phyloP scores from a whole-genome alignment of 192 early-diverging fungal species.

The Spizellomyces sp. region DNA sequence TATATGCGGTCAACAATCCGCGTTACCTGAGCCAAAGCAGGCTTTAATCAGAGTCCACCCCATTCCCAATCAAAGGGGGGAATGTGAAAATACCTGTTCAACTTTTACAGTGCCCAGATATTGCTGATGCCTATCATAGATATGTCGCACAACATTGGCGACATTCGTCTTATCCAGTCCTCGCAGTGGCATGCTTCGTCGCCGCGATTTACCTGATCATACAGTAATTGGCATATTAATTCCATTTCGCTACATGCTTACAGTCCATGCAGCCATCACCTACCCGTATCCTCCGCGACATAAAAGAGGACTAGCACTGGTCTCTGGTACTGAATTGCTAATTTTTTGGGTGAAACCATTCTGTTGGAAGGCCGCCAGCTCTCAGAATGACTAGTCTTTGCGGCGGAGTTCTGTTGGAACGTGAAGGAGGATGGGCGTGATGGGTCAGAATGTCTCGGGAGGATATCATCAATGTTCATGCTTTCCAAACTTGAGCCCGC shows the following conservation, averaged over 20 bases:
- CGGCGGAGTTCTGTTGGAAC: too few species aligned
- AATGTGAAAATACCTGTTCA: neutral
- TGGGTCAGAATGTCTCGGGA: too few species aligned
- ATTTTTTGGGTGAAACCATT: neutral
- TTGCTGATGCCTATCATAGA: constrained; percentile 23
- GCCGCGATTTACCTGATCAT: constrained; percentile 1
- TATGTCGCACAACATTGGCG: constrained; percentile 20
- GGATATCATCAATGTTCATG: neutral
- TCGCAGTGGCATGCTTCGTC: constrained; percentile 38
- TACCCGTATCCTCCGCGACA: neutral
- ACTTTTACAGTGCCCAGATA: constrained; percentile 26
- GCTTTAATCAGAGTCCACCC: too few species aligned
- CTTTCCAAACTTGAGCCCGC: neutral
- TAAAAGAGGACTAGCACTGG: constrained; percentile 30
- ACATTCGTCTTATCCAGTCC: constrained; percentile 6
- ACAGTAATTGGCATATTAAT: neutral
- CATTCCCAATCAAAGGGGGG: too few species aligned
- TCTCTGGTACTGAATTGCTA: constrained; percentile 16
- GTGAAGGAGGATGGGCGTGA: too few species aligned
- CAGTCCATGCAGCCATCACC: too few species aligned
- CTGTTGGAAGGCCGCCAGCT: too few species aligned
- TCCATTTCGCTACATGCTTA: too few species aligned
- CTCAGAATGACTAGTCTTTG: too few species aligned
- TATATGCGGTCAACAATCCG: too few species aligned
- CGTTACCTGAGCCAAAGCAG: too few species aligned